Percentiles rank a stretch among this genome's conserved stretches.
Evolutionary conservation across 2,329 filamentous ascomycete genomes (phyloP).

Genomic region (Ceratocystis variospora): DNA sequence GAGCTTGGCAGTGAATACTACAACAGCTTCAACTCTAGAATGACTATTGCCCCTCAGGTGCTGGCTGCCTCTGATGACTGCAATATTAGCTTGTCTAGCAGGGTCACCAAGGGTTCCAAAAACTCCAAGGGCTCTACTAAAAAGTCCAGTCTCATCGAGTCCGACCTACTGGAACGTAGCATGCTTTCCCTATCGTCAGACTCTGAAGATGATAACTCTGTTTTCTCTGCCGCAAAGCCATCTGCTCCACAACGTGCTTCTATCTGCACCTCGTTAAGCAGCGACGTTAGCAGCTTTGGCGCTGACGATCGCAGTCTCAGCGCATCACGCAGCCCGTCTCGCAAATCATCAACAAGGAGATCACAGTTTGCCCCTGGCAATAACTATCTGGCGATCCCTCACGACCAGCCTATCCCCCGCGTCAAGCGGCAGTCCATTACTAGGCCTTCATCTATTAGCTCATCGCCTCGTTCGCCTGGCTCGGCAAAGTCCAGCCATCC

Average conservation of each 20-base stretch:
- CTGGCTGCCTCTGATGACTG: conserved; percentile 26
- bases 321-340: conserved; percentile 21
- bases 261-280: conserved; percentile 18
- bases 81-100: conserved; percentile 40
- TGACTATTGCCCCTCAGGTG: conserved; percentile 7
- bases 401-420: conserved; percentile 17
- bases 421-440: conserved; percentile 23
- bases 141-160: conserved; percentile 34
- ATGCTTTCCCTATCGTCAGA: conserved; percentile 45
- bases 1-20: conserved; percentile 10
- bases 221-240: conserved; percentile 16
- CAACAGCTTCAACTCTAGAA: conserved; percentile 11
- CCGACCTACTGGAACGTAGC: conserved; percentile 41
- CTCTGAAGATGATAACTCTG: conserved; percentile 36
- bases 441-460: conserved; percentile 21
- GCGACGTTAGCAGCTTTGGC: conserved; percentile 14
- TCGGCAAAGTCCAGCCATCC: conserved; percentile 9
- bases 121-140: conserved; percentile 35
- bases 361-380: conserved; percentile 30
- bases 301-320: conserved; percentile 13
- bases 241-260: conserved; percentile 16
- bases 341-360: conserved; percentile 28
- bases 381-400: conserved; percentile 33
- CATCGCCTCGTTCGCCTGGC: conserved; percentile 23
- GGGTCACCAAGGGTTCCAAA: conserved; percentile 41